These are phyloP conservation scores for Pisolithus sp. DNA, from an alignment of 768 basidiomycete genomes.

Conservation along the genomic window DNA sequence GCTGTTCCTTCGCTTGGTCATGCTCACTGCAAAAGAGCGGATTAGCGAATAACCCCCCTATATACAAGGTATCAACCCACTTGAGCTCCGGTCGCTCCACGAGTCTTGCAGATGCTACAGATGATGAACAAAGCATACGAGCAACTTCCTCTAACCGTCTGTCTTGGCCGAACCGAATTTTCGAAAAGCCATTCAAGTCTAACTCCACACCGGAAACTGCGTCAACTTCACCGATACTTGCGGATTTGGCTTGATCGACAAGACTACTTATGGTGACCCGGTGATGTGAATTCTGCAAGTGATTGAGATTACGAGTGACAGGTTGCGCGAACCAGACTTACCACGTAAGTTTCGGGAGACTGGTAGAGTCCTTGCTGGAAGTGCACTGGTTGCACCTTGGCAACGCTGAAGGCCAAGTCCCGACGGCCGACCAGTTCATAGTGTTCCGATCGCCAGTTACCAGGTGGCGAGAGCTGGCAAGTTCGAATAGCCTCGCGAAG, in stretches of 20 bases:
- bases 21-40: slow-evolving; percentile 54
- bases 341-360: slow-evolving; percentile 29
- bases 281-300: slow-evolving; percentile 41
- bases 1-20: slow-evolving; percentile 82
- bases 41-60: not conserved
- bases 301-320: slow-evolving; percentile 6
- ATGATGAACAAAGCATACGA: slow-evolving; percentile 81
- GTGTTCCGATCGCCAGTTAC: slow-evolving; percentile 55
- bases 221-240: slow-evolving; percentile 50
- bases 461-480: slow-evolving; percentile 73
- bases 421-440: slow-evolving; percentile 28
- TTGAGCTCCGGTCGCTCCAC: slow-evolving; percentile 65
- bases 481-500: slow-evolving; percentile 79
- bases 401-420: slow-evolving; percentile 27
- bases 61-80: slow-evolving; percentile 33
- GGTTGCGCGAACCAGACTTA: not conserved
- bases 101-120: slow-evolving; percentile 56
- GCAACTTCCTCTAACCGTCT: slow-evolving; percentile 86
- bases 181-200: slow-evolving; percentile 65
- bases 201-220: slow-evolving; percentile 67
- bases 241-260: slow-evolving; percentile 42
- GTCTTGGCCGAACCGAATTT: slow-evolving; percentile 87
- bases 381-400: slow-evolving; percentile 23
- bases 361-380: slow-evolving; percentile 25
- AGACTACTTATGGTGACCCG: slow-evolving; percentile 49